These are phyloP conservation scores for Auricularia cornea DNA, from an alignment of 768 basidiomycete genomes.

Conservation along the genomic window DNA sequence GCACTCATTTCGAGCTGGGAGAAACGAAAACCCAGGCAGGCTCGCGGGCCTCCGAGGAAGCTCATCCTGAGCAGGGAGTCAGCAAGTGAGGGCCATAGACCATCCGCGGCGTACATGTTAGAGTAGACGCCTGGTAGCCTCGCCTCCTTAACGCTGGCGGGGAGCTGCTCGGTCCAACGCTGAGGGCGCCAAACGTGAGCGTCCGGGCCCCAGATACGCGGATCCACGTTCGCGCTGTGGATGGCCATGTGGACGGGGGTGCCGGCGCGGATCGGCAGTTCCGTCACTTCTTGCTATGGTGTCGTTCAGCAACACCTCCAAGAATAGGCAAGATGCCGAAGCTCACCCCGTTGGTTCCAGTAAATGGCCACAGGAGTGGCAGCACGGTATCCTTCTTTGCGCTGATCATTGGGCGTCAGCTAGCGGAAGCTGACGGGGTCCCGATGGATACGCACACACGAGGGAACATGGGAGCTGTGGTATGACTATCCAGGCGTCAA, in stretches of 20 bases:
- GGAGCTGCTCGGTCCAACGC: constrained; percentile 2
- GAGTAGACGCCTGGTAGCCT: constrained; percentile 5
- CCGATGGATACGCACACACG: neutral
- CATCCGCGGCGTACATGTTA: constrained; percentile 2
- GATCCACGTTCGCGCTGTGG: neutral
- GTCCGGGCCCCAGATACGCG: constrained; percentile 5
- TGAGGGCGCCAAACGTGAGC: constrained; percentile 4
- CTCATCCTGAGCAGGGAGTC: neutral
- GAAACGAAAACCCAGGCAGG: constrained; percentile 1
- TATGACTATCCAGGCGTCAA: too few species aligned
- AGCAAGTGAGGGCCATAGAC: neutral
- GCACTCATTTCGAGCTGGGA: constrained; percentile 5
- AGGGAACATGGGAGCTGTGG: neutral
- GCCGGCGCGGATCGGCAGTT: constrained; percentile 3
- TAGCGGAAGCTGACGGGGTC: neutral
- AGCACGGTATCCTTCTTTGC: constrained; percentile 4
- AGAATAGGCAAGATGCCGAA: too few species aligned
- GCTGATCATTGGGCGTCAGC: neutral
- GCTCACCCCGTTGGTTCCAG: neutral
- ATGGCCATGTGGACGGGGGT: constrained; percentile 13
- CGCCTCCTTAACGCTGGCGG: neutral
- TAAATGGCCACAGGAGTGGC: constrained; percentile 5
- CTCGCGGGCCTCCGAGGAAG: neutral
- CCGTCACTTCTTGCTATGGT: neutral
- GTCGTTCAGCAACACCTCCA: too few species aligned